Evolutionary conservation across 176 grass and related monocot genomes (phyloP), one percentile per base, ranked within the genome.

Genomic region (Rhipidocladum racemiflorum): DNA sequence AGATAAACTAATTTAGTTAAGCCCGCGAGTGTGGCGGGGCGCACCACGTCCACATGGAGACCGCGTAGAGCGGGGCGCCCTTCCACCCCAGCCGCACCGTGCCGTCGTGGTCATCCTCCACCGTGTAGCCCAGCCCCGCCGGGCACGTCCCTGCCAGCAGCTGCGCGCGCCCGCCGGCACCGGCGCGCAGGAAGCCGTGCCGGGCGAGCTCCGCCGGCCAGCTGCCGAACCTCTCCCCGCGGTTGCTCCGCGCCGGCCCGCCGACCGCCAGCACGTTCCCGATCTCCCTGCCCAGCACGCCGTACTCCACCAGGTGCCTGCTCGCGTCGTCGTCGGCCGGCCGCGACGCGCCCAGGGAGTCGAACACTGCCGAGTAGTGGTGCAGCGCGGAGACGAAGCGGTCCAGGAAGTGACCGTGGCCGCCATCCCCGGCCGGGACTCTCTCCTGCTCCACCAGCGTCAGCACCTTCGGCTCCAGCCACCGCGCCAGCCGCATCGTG

Each of bases 61-160:
- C 86, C 0, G 79, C 84, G 65, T 94, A 94, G 24, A 94, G 71
- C 13, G 51, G 62, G 0, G 83, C 86, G 42, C 83, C 88, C 79
- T 90, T 93, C 91, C 91, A 93, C 48, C 91, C 91, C 5, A 93
- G 69, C 79, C 86, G 45, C 49, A 93, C 62, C 35, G 85, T 90
- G 62, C 85, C 88, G 61, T 83, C 64, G 71, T 56, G 57, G 34
- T 81, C 88, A 36, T 80, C 82, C 20, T 42, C 36, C 78, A 90
- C 83, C 44, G 70, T 88, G 88, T 90, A 90, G 0, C 91, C 91
- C 29, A 82, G 38, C 23, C 78, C 67, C 6, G 74, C 74, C 34
- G 88, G 88, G 63, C 88, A 93, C 82, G 80, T 65, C 34, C 44
- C 80, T 21, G 86, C 67, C 4, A 93, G 61, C 23, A 93, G 68